phyloP scores from a whole-genome alignment of 2,329 filamentous ascomycete genomes.

The Colletotrichum cereale region DNA sequence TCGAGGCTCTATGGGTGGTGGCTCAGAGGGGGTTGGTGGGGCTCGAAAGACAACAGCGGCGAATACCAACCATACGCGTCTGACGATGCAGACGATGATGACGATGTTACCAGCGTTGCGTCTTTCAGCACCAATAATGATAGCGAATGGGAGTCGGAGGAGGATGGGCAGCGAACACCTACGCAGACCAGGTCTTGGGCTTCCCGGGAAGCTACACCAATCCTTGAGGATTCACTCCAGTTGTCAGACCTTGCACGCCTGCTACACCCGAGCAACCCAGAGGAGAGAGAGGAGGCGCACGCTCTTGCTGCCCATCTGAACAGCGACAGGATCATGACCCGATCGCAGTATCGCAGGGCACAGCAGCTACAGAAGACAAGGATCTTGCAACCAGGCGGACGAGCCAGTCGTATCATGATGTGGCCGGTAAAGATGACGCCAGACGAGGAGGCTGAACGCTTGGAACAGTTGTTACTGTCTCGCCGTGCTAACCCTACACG shows the following conservation, averaged over 20 bases:
- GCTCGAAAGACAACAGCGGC: constrained; percentile 82
- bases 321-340: constrained; percentile 80
- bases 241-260: constrained; percentile 80
- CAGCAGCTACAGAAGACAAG: constrained; percentile 77
- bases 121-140: constrained; percentile 63
- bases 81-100: constrained; percentile 62
- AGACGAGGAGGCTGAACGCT: constrained; percentile 71
- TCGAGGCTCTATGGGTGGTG: constrained; percentile 86
- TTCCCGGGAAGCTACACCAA: constrained; percentile 69
- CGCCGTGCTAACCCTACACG: constrained; percentile 52
- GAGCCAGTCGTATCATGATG: constrained; percentile 47
- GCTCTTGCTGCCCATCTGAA: constrained; percentile 84
- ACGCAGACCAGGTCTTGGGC: constrained; percentile 65
- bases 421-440: constrained; percentile 58
- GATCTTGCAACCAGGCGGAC: constrained; percentile 68
- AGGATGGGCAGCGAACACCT: constrained; percentile 74
- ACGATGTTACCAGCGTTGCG: constrained; percentile 86
- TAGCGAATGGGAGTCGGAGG: constrained; percentile 62
- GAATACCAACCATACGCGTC: constrained; percentile 73
- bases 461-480: constrained; percentile 71
- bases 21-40: constrained; percentile 87
- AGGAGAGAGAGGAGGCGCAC: constrained; percentile 84
- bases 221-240: constrained; percentile 73
- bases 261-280: constrained; percentile 81
- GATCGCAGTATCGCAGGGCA: constrained; percentile 79